Evolutionary conservation across 768 basidiomycete species (phyloP).

Genomic region (Auricularia sp.): DNA sequence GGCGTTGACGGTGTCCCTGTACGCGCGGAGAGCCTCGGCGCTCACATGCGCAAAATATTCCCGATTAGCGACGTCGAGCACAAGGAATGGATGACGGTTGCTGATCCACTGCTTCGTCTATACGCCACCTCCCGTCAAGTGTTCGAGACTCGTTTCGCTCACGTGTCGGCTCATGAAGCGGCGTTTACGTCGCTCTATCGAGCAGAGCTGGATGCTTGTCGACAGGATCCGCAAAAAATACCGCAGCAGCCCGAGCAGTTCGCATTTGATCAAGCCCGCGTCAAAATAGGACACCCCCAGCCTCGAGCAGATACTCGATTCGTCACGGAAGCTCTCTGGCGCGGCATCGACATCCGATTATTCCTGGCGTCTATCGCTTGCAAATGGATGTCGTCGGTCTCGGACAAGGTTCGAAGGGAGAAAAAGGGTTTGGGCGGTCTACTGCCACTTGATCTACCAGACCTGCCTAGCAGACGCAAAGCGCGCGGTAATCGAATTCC

Average conservation of each 20-base stretch:
- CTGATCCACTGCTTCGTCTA: constrained; percentile 25
- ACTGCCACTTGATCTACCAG: constrained; percentile 34
- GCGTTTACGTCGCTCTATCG: constrained; percentile 44
- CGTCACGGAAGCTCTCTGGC: constrained; percentile 51
- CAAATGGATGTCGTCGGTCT: constrained; percentile 30
- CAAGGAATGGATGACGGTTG: constrained; percentile 31
- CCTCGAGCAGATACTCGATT: constrained; percentile 53
- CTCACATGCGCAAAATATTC: not conserved
- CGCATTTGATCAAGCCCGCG: constrained; percentile 42
- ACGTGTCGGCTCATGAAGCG: constrained; percentile 51
- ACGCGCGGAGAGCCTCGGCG: not conserved
- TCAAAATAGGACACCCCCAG: constrained; percentile 45
- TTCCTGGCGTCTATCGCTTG: constrained; percentile 36
- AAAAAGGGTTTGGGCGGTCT: constrained; percentile 36
- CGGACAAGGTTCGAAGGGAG: constrained; percentile 14
- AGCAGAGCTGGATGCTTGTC: constrained; percentile 31
- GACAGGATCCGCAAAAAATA: constrained; percentile 14
- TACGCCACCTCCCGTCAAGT: constrained; percentile 34
- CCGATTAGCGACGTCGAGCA: constrained; percentile 22
- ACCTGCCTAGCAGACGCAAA: constrained; percentile 38
- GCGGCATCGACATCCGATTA: constrained; percentile 44
- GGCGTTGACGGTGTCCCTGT: not conserved
- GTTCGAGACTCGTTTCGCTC: constrained; percentile 41
- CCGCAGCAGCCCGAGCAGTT: constrained; percentile 34
- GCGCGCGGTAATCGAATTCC: constrained; percentile 37